Conservation (phyloP, 331 rosid genomes). For the Acacia concinna region DNA sequence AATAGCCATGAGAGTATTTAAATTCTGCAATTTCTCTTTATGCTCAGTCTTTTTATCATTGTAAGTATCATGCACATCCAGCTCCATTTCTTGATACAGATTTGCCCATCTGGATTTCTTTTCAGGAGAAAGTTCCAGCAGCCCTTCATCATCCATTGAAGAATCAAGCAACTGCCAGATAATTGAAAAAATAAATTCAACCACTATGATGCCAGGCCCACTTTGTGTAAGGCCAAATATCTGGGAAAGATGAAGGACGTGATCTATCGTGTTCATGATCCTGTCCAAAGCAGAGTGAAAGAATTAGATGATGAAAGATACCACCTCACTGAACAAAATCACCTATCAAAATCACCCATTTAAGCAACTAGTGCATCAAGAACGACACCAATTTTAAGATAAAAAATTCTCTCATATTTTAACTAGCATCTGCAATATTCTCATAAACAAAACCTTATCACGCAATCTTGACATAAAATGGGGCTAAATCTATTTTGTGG, state of each 20-base stretch:
- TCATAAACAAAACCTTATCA: conserved; percentile 23
- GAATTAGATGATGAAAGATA: conserved; percentile 27
- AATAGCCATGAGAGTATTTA: conserved; percentile 68
- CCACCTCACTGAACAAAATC: not conserved
- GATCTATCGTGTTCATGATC: conserved; percentile 78
- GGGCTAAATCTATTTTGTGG: not conserved
- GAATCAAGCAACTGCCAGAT: conserved; percentile 95
- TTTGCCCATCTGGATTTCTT: conserved; percentile 68
- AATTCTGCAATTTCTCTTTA: conserved; percentile 55
- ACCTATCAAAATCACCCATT: conserved; percentile 13
- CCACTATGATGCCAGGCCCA: conserved; percentile 88
- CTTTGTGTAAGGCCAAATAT: conserved; percentile 59
- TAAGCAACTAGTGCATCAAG: conserved; percentile 7
- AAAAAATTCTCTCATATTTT: not conserved
- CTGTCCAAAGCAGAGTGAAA: conserved; percentile 49
- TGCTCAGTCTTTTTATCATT: conserved; percentile 56
- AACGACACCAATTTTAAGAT: not conserved
- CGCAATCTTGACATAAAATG: not conserved
- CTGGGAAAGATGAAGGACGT: conserved; percentile 69
- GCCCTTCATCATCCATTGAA: conserved; percentile 85
- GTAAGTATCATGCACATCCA: conserved; percentile 52
- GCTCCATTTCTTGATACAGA: conserved; percentile 74
- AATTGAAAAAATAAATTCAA: conserved; percentile 74
- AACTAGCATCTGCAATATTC: conserved; percentile 13
- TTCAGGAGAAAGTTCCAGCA: conserved; percentile 63